A percentile compares a stretch with the other conserved stretches of the same genome.
Conservation (phyloP, 805 yeast genomes). For the Metschnikowia drakensbergensis region DNA sequence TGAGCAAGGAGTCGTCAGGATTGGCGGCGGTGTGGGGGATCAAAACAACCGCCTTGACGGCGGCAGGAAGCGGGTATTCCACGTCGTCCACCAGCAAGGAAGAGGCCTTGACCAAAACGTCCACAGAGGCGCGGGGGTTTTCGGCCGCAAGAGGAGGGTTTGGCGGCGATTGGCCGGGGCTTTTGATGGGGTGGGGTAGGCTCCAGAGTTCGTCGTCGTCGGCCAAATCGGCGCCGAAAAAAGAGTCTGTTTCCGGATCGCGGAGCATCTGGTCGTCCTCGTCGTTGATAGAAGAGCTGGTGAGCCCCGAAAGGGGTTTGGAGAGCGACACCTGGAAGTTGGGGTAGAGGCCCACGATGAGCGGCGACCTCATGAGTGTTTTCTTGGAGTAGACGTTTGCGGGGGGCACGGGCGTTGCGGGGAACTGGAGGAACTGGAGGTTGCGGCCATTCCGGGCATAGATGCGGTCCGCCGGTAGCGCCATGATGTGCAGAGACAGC, state of each 20-base stretch:
- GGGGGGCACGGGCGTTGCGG: neutral
- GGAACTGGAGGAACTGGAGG: conserved; percentile 4
- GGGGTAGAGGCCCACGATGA: conserved; percentile 31
- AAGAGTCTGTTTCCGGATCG: conserved; percentile 34
- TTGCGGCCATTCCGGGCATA: neutral
- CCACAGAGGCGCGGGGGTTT: conserved; percentile 12
- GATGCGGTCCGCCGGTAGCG: neutral
- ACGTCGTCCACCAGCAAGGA: conserved; percentile 31
- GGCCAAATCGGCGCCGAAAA: conserved; percentile 35
- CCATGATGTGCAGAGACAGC: neutral
- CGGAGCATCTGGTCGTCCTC: conserved; percentile 34
- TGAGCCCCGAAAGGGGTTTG: conserved; percentile 34
- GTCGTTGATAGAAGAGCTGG: conserved; percentile 33
- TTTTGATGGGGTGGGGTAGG: conserved; percentile 4
- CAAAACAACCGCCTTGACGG: conserved; percentile 30
- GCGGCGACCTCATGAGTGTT: conserved; percentile 41
- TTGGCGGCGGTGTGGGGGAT: conserved; percentile 16
- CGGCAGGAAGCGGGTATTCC: conserved; percentile 29
- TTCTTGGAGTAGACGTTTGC: conserved; percentile 26
- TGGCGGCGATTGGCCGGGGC: neutral
- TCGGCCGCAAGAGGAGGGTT: conserved; percentile 3
- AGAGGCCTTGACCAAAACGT: conserved; percentile 29
- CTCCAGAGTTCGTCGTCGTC: conserved; percentile 26
- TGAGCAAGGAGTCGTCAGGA: conserved; percentile 36
- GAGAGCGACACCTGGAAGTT: conserved; percentile 28